phyloP scores from a whole-genome alignment of 192 early-diverging fungal species.

The Coemansia nantahalensis region DNA sequence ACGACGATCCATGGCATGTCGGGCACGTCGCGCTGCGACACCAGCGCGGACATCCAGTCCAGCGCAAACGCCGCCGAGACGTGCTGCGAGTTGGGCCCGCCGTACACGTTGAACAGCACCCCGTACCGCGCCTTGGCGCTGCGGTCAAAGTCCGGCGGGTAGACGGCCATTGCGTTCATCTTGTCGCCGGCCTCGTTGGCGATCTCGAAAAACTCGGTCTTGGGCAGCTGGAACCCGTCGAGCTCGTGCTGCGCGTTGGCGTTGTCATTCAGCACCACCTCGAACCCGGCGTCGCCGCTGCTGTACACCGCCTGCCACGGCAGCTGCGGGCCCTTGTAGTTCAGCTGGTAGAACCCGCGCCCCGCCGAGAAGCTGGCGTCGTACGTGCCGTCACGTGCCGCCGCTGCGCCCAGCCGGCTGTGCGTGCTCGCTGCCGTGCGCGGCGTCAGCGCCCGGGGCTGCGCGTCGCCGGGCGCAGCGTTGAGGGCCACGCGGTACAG shows the following conservation, averaged over 20 bases:
- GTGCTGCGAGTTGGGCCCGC: slow-evolving; percentile 87
- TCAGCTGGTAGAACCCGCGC: slow-evolving; percentile 68
- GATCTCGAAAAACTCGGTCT: slow-evolving; percentile 49
- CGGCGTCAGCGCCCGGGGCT: slow-evolving; percentile 31
- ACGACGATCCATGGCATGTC: slow-evolving; percentile 67
- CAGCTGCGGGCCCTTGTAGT: slow-evolving; percentile 81
- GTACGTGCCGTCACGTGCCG: slow-evolving; percentile 55
- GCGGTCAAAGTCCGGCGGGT: slow-evolving; percentile 76
- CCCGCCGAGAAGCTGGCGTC: slow-evolving; percentile 68
- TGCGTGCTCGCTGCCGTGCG: slow-evolving; percentile 20
- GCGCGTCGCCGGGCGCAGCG: slow-evolving; percentile 5
- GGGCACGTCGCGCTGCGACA: slow-evolving; percentile 53
- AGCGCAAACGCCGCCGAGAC: slow-evolving; percentile 64
- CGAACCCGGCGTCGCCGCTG: slow-evolving; percentile 54
- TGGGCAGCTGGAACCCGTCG: slow-evolving; percentile 60
- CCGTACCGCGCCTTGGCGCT: slow-evolving; percentile 70
- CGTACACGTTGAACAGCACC: slow-evolving; percentile 84
- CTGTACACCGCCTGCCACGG: slow-evolving; percentile 73
- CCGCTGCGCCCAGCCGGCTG: slow-evolving; percentile 15
- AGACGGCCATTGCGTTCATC: slow-evolving; percentile 78
- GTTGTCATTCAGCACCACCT: slow-evolving; percentile 60
- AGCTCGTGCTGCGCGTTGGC: slow-evolving; percentile 46
- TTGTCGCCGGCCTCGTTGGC: slow-evolving; percentile 49
- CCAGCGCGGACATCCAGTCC: slow-evolving; percentile 71
- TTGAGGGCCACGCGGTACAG: slow-evolving; percentile 51